Conservation (phyloP, 805 yeast genomes). For the Ogataea angusta region DNA sequence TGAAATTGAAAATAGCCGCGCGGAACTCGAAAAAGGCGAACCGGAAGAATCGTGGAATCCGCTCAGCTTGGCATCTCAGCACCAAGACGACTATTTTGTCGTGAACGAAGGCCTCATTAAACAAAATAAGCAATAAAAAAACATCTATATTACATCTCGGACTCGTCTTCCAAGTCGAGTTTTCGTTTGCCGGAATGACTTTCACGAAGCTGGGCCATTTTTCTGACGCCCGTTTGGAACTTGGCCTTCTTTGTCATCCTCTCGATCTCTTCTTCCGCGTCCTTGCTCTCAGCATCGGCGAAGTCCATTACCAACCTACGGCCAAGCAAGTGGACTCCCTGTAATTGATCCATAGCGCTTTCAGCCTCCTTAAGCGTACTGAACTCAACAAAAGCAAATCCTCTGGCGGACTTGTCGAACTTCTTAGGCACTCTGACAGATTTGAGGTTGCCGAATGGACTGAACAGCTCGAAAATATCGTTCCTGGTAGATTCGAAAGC, state of each 20-base stretch:
- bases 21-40: constrained; percentile 39
- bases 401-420: constrained; percentile 91
- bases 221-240: constrained; percentile 75
- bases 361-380: constrained; percentile 86
- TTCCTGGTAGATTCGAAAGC: constrained; percentile 95
- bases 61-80: constrained; percentile 31
- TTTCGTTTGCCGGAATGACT: constrained; percentile 72
- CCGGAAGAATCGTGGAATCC: constrained; percentile 41
- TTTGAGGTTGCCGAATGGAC: constrained; percentile 90
- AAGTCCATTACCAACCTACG: constrained; percentile 91
- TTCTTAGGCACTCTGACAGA: constrained; percentile 96
- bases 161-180: constrained; percentile 61
- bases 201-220: constrained; percentile 61
- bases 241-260: constrained; percentile 84
- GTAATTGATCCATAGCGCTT: constrained; percentile 86
- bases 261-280: constrained; percentile 88
- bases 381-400: constrained; percentile 97
- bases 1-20: constrained; percentile 22
- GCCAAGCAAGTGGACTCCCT: constrained; percentile 95
- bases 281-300: constrained; percentile 77
- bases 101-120: constrained; percentile 47
- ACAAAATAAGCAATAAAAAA: constrained; percentile 26
- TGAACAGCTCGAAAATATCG: constrained; percentile 88
- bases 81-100: constrained; percentile 39
- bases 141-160: constrained; percentile 10